A percentile compares a stretch with the other conserved stretches of the same genome.
Evolutionary conservation across 306 rosid species (phyloP).

Genomic region (Senna tora): DNA sequence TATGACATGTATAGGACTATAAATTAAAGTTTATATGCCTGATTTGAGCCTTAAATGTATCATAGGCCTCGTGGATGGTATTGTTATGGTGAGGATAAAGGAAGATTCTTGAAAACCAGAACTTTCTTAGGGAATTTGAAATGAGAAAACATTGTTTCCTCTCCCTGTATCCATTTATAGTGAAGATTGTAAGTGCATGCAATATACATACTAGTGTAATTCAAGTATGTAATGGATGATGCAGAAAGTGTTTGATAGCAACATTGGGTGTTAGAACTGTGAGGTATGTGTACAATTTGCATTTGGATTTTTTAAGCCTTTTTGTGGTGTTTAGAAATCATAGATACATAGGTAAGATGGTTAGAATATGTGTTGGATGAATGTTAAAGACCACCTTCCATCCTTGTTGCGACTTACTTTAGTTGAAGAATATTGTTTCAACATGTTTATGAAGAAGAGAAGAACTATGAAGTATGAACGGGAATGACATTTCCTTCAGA

Average conservation of each 20-base stretch:
- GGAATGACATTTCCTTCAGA: neutral
- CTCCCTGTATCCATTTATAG: neutral
- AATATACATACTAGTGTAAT: neutral
- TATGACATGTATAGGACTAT: constrained; percentile 16
- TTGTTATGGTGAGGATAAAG: constrained; percentile 1
- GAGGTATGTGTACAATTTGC: neutral
- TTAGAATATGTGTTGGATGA: neutral
- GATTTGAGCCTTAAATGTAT: neutral
- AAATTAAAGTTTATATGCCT: constrained; percentile 17
- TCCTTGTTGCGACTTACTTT: neutral
- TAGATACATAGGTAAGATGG: neutral
- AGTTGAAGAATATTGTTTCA: neutral
- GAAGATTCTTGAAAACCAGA: neutral
- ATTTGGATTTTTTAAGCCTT: neutral
- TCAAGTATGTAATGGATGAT: too few relatives aligned
- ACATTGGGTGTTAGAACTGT: neutral
- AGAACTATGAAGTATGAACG: neutral
- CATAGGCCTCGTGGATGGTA: neutral
- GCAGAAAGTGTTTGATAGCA: neutral
- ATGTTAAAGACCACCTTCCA: neutral
- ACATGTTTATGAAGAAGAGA: neutral
- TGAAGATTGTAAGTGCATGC: neutral
- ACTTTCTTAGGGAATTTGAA: neutral
- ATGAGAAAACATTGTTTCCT: neutral
- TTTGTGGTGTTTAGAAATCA: neutral